phyloP scores from a whole-genome alignment of 495 filamentous ascomycete species.

The Staphylotrichum tortipilum region DNA sequence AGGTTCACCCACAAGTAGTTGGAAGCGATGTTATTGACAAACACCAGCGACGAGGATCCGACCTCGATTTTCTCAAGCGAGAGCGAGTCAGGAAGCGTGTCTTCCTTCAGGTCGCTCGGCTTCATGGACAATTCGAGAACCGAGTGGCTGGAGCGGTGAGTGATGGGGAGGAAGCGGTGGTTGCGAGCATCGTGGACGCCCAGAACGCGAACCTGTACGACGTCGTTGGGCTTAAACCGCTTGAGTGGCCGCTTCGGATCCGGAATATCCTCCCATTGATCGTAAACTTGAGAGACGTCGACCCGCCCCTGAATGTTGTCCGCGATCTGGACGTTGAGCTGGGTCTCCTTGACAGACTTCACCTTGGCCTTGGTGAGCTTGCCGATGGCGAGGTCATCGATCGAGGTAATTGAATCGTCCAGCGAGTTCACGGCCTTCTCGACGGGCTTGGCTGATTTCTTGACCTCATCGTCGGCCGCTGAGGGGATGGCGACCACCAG shows the following conservation, averaged over 20 bases:
- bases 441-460: slow-evolving; percentile 11
- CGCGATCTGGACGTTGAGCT: slow-evolving; percentile 82
- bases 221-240: slow-evolving; percentile 59
- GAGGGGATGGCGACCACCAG: slow-evolving; percentile 32
- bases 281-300: slow-evolving; percentile 81
- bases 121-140: slow-evolving; percentile 89
- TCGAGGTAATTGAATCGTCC: slow-evolving; percentile 54
- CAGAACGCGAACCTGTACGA: slow-evolving; percentile 65
- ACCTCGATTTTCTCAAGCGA: slow-evolving; percentile 64
- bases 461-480: slow-evolving; percentile 19
- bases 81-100: slow-evolving; percentile 40
- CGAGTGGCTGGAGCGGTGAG: slow-evolving; percentile 67
- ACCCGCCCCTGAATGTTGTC: slow-evolving; percentile 87
- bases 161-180: slow-evolving; percentile 85
- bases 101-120: slow-evolving; percentile 50
- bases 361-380: slow-evolving; percentile 71
- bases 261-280: slow-evolving; percentile 75
- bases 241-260: slow-evolving; percentile 70
- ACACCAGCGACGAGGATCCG: slow-evolving; percentile 65
- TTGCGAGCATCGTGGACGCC: slow-evolving; percentile 85
- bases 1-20: slow-evolving; percentile 81
- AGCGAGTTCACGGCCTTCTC: slow-evolving; percentile 49
- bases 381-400: slow-evolving; percentile 65
- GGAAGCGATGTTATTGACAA: slow-evolving; percentile 77
- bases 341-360: slow-evolving; percentile 72